These are phyloP conservation scores for Cucurbita pepo DNA, from an alignment of 306 rosid genomes.

Conservation along the genomic window DNA sequence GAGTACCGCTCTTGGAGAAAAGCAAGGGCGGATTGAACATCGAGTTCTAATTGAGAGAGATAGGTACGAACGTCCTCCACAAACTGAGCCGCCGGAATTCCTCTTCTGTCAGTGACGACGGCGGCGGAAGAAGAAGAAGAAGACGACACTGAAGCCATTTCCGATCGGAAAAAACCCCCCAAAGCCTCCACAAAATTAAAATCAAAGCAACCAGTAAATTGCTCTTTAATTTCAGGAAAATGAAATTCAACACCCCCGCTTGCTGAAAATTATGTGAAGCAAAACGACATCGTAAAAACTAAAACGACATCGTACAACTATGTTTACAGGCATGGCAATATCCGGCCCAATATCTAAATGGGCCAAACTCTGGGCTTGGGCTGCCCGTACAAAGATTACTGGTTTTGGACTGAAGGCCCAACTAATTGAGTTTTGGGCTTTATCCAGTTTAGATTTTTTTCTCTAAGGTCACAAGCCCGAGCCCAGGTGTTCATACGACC, in stretches of 20 bases:
- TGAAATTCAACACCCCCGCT: neutral
- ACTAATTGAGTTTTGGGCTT: neutral
- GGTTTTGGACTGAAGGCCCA: neutral
- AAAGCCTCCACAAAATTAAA: neutral
- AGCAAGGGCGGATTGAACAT: slow-evolving; percentile 54
- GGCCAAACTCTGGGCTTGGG: neutral
- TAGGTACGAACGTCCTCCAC: slow-evolving; percentile 79
- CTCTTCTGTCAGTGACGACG: slow-evolving; percentile 57
- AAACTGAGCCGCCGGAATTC: slow-evolving; percentile 89
- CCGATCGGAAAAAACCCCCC: slow-evolving; percentile 1
- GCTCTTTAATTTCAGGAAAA: neutral
- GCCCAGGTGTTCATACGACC: too few species aligned
- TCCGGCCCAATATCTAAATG: neutral
- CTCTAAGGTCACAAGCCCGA: too few species aligned
- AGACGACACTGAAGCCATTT: slow-evolving; percentile 38
- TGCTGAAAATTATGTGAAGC: neutral
- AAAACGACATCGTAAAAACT: neutral
- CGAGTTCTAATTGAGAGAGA: slow-evolving; percentile 52
- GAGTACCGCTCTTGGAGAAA: slow-evolving; percentile 57
- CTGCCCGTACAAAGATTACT: neutral
- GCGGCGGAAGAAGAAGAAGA: slow-evolving; percentile 24
- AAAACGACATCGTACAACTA: neutral
- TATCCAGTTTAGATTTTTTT: too few species aligned
- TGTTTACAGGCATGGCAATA: neutral
- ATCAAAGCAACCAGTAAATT: neutral